Evolutionary conservation across 345 rosid genomes (phyloP).

Genomic region (Gossypium bickii): DNA sequence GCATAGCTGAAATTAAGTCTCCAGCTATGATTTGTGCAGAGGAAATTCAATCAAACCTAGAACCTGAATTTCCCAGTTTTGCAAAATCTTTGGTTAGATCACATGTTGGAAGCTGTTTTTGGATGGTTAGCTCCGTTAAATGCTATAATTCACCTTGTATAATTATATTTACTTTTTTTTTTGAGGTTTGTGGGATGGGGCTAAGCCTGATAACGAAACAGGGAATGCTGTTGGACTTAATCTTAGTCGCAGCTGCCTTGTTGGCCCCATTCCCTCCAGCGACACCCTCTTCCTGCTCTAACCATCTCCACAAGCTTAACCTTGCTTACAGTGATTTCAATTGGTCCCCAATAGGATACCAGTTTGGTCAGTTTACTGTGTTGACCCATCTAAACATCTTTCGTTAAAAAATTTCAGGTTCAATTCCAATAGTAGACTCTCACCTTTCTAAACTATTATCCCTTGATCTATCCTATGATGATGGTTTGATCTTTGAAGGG

Average conservation of each 20-base stretch:
- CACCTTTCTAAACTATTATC: slow-evolving; percentile 3
- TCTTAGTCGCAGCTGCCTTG: slow-evolving; percentile 17
- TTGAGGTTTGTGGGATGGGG: slow-evolving; percentile 26
- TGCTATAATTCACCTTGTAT: background rate
- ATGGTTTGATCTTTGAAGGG: background rate
- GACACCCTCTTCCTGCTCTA: slow-evolving; percentile 10
- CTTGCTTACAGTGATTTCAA: slow-evolving; percentile 21
- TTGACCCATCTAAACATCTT: no score
- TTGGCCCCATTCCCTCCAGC: background rate
- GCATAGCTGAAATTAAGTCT: slow-evolving; percentile 32
- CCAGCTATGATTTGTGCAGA: slow-evolving; percentile 52
- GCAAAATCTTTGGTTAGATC: slow-evolving; percentile 58
- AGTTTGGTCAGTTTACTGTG: slow-evolving; percentile 17
- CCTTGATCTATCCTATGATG: background rate
- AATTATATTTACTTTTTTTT: background rate
- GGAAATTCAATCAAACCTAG: slow-evolving; percentile 60
- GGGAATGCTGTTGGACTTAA: slow-evolving; percentile 28
- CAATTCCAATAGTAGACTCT: background rate
- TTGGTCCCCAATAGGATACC: background rate
- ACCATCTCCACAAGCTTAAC: slow-evolving; percentile 9
- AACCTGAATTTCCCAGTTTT: slow-evolving; percentile 50
- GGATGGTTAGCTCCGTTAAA: slow-evolving; percentile 46
- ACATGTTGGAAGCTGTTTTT: slow-evolving; percentile 63
- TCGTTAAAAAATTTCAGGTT: no score
- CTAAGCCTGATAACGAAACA: background rate